Conservation (phyloP, 169 alveolate genomes). For the Cryptosporidium parvum region DNA sequence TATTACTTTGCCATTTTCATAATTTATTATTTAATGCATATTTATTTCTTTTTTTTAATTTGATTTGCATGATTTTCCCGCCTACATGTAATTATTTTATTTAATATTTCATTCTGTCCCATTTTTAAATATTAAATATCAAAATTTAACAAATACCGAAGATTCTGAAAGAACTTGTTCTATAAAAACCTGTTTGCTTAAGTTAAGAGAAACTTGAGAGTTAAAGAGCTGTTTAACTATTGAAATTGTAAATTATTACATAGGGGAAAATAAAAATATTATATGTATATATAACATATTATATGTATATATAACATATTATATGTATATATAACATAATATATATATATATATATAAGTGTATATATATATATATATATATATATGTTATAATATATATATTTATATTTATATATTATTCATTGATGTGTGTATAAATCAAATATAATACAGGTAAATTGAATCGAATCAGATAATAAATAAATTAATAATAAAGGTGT, state of each 20-base stretch:
- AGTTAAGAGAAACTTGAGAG: neutral
- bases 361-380: no score
- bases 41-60: neutral
- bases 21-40: neutral
- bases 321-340: no score
- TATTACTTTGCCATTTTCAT: neutral
- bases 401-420: neutral
- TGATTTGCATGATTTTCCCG: slow-evolving; percentile 46
- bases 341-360: no score
- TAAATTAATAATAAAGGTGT: neutral
- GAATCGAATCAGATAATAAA: neutral
- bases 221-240: neutral
- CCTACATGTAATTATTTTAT: slow-evolving; percentile 33
- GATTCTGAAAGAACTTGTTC: neutral
- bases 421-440: neutral
- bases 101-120: neutral
- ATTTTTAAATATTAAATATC: neutral
- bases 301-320: no score
- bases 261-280: no score
- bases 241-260: neutral
- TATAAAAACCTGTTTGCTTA: neutral
- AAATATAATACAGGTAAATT: neutral
- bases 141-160: no score
- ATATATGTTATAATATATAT: no score
- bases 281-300: no score